These are phyloP conservation scores for Phialophora chinensis DNA, from an alignment of 2,329 filamentous ascomycete species.

Conservation along the genomic window DNA sequence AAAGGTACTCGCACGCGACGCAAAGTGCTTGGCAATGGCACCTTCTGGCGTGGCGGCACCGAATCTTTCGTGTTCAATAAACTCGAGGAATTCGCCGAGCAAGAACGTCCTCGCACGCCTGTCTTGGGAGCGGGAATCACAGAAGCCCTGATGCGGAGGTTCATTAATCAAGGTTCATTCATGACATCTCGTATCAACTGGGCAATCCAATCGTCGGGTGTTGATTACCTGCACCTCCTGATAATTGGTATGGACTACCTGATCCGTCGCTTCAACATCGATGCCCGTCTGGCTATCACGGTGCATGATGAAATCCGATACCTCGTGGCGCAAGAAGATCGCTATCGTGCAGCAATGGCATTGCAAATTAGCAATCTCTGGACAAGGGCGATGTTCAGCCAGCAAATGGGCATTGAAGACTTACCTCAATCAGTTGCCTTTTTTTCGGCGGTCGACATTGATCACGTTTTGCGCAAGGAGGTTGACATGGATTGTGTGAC, in stretches of 20 bases:
- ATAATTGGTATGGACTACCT: conserved; percentile 96
- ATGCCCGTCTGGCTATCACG: conserved; percentile 86
- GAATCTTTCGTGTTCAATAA: conserved; percentile 99
- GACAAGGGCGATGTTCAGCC: conserved; percentile 96
- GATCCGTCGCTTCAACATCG: conserved; percentile 79
- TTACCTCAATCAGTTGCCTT: conserved; percentile 93
- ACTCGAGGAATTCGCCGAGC: conserved; percentile 95
- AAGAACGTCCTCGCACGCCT: conserved; percentile 86
- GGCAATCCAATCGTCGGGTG: conserved; percentile 97
- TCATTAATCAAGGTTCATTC: conserved; percentile 86
- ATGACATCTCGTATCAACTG: conserved; percentile 98
- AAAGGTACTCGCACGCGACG: conserved; percentile 86
- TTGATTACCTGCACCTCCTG: conserved; percentile 94
- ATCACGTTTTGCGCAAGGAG: conserved; percentile 94
- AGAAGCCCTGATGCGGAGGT: conserved; percentile 87
- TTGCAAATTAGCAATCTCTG: conserved; percentile 93
- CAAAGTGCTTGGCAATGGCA: conserved; percentile 68
- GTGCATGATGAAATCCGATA: conserved; percentile 99
- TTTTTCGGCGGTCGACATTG: conserved; percentile 94
- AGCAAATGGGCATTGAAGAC: conserved; percentile 95
- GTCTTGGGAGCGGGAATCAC: conserved; percentile 95
- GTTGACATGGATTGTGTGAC: conserved; percentile 98
- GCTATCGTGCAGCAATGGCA: conserved; percentile 88
- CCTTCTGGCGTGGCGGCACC: conserved; percentile 95
- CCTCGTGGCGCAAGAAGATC: conserved; percentile 81